Conservation (phyloP, 1,284 basidiomycete species). For the Trichosporon coremiiforme region DNA sequence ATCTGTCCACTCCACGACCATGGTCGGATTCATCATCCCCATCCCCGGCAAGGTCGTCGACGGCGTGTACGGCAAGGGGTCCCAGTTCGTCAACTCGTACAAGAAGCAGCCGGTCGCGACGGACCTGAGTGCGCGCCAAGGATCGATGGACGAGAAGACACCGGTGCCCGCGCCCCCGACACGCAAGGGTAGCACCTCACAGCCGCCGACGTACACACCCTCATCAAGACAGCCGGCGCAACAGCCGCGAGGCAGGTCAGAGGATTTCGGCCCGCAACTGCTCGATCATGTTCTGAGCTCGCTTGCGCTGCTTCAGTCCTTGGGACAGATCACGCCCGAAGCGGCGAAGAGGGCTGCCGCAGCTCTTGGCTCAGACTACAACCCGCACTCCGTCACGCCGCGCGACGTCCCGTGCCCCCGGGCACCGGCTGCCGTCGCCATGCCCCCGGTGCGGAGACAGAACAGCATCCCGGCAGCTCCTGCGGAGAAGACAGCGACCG, state of each 20-base stretch:
- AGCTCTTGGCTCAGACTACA: neutral
- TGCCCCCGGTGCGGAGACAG: neutral
- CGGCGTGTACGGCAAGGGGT: neutral
- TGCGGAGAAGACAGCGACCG: slow-evolving; percentile 35
- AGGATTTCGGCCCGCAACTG: neutral
- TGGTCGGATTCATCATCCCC: slow-evolving; percentile 21
- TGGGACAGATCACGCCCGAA: neutral
- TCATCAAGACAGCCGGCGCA: neutral
- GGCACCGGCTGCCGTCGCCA: neutral
- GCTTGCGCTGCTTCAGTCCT: neutral
- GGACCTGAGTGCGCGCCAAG: neutral
- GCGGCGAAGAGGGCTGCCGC: neutral
- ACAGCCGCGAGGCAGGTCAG: neutral
- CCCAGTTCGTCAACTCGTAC: slow-evolving; percentile 20
- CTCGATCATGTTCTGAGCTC: neutral
- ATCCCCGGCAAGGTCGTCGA: slow-evolving; percentile 23
- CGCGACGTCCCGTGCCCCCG: neutral
- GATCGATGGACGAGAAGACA: neutral
- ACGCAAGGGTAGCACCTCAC: neutral
- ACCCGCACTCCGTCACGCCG: neutral
- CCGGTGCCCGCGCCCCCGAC: neutral
- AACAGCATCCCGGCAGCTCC: neutral
- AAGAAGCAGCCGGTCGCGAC: slow-evolving; percentile 19
- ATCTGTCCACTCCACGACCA: neutral
- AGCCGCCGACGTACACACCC: neutral